A percentile compares a stretch with the other conserved stretches of the same genome.
Conservation (phyloP, 2,329 filamentous ascomycete genomes). For the Hyphodiscus sp. region DNA sequence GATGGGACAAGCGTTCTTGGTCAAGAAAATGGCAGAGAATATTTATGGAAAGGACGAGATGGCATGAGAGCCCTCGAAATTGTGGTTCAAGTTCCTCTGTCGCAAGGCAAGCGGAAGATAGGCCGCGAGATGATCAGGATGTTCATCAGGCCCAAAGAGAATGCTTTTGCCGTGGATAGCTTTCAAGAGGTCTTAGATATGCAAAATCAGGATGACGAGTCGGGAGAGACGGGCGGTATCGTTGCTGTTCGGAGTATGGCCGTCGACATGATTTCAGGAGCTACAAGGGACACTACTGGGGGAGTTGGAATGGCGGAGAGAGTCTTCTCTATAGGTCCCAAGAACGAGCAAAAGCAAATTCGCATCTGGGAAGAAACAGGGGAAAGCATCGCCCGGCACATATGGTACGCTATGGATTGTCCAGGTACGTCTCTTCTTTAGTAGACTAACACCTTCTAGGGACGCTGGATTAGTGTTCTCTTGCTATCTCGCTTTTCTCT, state of each 20-base stretch:
- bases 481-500: constrained; percentile 26
- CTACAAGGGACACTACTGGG: neutral
- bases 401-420: constrained; percentile 46
- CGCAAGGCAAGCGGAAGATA: neutral
- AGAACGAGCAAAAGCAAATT: constrained; percentile 5
- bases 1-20: constrained; percentile 4
- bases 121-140: constrained; percentile 8
- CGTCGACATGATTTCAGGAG: constrained; percentile 4
- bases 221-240: constrained; percentile 11
- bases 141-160: constrained; percentile 15
- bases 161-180: constrained; percentile 1
- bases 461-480: constrained; percentile 34
- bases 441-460: constrained; percentile 21
- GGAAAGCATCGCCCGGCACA: constrained; percentile 65
- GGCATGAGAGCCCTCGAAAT: constrained; percentile 24
- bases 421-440: constrained; percentile 16
- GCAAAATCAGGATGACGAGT: neutral
- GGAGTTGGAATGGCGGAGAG: constrained; percentile 19
- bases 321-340: constrained; percentile 9
- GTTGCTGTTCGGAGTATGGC: constrained; percentile 21
- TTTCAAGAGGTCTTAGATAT: constrained; percentile 10
- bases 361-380: constrained; percentile 63
- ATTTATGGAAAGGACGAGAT: constrained; percentile 21
- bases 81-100: constrained; percentile 13
- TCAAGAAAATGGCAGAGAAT: constrained; percentile 6